Base-by-base conservation (phyloP, 345 rosid genomes). In the Microthlaspi erraticum region DNA sequence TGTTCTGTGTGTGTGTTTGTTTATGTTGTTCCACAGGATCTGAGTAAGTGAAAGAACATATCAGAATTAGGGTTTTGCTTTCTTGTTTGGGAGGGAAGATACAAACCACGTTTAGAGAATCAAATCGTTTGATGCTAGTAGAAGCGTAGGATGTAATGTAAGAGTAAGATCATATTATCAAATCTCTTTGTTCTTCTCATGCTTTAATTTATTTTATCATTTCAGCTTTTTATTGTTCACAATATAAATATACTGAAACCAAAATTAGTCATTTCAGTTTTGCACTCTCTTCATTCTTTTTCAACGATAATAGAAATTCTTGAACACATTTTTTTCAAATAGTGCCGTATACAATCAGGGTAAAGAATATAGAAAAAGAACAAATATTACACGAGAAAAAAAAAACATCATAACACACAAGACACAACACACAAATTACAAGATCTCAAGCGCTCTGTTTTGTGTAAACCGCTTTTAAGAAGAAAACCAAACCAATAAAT, bases 61-160 rank as follows among this genome's bases (percentile, higher is more conserved):
- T 58, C 39, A 46, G 51, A 31, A 49, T 42, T 42, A 58, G 66
- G 53, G 16, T 59, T 66, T 57, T 48, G 23, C 3, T 26, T 26
- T 26, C 29, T 26, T 26, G 29, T 26, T 26, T 4, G 31, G 33
- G 10, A 10, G 39, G 59, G 58, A 44, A 60, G 36, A 19, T 5
- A 13, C 52, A 42, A 53, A 51, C 51, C 36, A 32, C 62, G 69
- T 18, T 60, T 62, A 71, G 69, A 33, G 63, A 62, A 71, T 45
- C 32, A 53, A 26, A 44, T 72, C 56, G 69, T 62, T 68, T 64
- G 58, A 72, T 45, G 49, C 41, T 55, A 23, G 58, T 58, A 34
- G 55, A 54, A 55, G 48, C 55, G 9, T 64, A 64, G 49, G 17
- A 72, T 45, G 77, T 64, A 45, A 37, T 73, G 64, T 72, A 64